Conservation (phyloP, 495 filamentous ascomycete species). For the Xylaria flabelliformis region DNA sequence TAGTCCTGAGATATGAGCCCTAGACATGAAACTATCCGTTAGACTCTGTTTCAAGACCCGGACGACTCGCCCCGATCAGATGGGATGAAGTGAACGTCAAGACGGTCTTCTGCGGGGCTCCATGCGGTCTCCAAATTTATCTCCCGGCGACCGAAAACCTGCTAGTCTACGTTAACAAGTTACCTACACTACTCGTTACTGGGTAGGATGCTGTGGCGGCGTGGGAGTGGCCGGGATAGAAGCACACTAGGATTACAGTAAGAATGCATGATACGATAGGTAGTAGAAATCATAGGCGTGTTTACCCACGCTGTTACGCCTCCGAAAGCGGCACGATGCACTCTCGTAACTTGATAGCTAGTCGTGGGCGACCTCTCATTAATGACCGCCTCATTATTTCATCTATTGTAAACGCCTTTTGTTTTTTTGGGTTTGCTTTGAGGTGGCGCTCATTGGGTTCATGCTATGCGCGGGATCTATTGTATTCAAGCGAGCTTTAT, state of each 20-base stretch:
- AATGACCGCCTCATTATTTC: neutral
- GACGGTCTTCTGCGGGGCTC: constrained; percentile 19
- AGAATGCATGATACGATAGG: neutral
- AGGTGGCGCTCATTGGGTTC: neutral
- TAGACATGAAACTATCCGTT: constrained; percentile 23
- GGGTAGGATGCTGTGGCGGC: neutral
- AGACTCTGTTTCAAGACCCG: constrained; percentile 25
- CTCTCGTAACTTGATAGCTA: neutral
- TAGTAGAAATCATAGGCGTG: neutral
- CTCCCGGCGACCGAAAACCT: constrained; percentile 10
- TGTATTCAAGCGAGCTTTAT: neutral
- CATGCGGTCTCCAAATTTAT: constrained; percentile 28
- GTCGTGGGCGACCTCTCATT: neutral
- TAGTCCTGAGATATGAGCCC: constrained; percentile 7
- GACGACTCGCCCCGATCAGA: constrained; percentile 15
- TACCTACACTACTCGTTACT: neutral
- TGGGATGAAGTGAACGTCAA: constrained; percentile 7
- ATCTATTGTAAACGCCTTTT: constrained; percentile 8
- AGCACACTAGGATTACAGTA: neutral
- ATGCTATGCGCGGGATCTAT: neutral
- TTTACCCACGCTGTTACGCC: neutral
- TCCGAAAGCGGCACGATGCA: neutral
- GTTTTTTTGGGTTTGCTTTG: neutral
- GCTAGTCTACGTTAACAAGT: constrained; percentile 6
- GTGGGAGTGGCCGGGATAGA: neutral